phyloP scores from a whole-genome alignment of 441 rosid genomes.

The Pelargonium citronellum region DNA sequence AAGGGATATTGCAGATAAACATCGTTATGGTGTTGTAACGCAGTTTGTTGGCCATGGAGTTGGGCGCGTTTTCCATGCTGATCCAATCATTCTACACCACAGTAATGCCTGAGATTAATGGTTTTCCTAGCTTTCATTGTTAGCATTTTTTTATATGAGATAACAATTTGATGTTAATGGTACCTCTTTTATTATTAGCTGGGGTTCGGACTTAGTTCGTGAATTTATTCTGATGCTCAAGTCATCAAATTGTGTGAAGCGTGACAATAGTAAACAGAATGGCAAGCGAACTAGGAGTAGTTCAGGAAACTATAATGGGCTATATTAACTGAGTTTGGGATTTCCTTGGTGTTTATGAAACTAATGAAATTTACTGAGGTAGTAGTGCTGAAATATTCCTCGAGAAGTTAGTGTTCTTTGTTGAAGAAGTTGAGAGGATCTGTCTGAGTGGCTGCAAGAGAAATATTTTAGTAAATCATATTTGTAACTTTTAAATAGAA shows the following conservation, averaged over 20 bases:
- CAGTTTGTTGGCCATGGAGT: conserved; percentile 92
- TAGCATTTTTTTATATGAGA: conserved; percentile 12
- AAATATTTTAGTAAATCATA: background rate
- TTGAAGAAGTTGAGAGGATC: conserved; percentile 1
- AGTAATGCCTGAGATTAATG: conserved; percentile 39
- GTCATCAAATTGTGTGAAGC: background rate
- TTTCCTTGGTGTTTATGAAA: background rate
- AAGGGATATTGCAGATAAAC: conserved; percentile 83
- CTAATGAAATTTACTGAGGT: background rate
- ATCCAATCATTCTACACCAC: conserved; percentile 75
- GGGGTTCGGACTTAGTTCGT: background rate
- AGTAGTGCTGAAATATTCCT: background rate
- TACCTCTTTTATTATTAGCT: background rate
- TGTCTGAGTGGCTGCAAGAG: background rate
- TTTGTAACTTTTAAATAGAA: background rate
- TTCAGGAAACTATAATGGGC: background rate
- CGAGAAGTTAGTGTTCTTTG: background rate
- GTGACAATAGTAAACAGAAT: conserved; percentile 1
- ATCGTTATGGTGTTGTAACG: conserved; percentile 62
- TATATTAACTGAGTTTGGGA: background rate
- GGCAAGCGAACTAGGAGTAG: background rate
- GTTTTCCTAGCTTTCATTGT: background rate
- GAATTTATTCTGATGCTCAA: background rate
- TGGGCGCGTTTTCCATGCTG: conserved; percentile 82
- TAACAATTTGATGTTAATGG: conserved; percentile 6